Percentiles rank a stretch among this genome's conserved stretches.
These are phyloP conservation scores for Pulveroboletus ravenelii DNA, from an alignment of 768 basidiomycete genomes.

Conservation along the genomic window DNA sequence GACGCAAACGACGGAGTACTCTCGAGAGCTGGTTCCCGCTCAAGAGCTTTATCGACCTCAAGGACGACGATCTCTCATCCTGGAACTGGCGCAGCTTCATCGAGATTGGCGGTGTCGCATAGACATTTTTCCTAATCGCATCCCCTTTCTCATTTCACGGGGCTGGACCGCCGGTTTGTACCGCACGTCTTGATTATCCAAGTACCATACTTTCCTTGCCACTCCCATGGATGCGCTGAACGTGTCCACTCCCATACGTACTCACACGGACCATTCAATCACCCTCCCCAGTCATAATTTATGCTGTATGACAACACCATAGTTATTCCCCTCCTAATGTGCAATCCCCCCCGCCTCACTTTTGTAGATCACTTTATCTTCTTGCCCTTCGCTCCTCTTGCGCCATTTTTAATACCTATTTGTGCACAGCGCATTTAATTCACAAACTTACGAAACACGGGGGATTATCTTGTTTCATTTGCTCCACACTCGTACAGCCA, in stretches of 20 bases:
- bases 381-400: conserved; percentile 3
- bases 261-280: conserved; percentile 13
- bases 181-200: conserved; percentile 6
- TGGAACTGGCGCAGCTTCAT: conserved; percentile 65
- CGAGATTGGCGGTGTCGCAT: conserved; percentile 42
- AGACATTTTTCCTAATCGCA: not conserved
- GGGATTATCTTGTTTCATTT: too few species aligned
- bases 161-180: conserved; percentile 11
- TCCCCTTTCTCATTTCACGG: not conserved
- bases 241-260: conserved; percentile 17
- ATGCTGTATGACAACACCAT: conserved; percentile 9
- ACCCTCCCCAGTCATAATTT: conserved; percentile 7
- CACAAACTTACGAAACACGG: too few species aligned
- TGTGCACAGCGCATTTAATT: too few species aligned
- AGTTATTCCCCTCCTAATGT: conserved; percentile 2
- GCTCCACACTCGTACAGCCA: too few species aligned
- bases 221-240: not conserved
- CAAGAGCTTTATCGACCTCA: conserved; percentile 62
- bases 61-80: conserved; percentile 41
- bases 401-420: too few species aligned
- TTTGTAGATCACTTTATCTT: conserved; percentile 3
- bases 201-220: conserved; percentile 8
- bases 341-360: not conserved
- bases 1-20: conserved; percentile 44
- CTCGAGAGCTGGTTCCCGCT: conserved; percentile 51